These are phyloP conservation scores for Periconia digitata DNA, from an alignment of 2,329 filamentous ascomycete species.

Conservation along the genomic window DNA sequence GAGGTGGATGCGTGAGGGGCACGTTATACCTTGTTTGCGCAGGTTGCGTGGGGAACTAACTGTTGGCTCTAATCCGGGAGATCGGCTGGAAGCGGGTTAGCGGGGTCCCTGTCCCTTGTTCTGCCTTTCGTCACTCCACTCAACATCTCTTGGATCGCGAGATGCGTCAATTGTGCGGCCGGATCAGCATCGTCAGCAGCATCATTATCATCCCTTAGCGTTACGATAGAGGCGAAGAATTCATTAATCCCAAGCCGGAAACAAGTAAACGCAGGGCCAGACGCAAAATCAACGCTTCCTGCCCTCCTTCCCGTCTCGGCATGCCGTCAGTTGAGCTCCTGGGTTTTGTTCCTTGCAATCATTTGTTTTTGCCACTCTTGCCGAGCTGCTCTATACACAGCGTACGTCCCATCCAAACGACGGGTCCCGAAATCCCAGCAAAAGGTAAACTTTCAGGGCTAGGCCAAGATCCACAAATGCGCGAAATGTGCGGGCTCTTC, in stretches of 20 bases:
- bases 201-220: too few species aligned
- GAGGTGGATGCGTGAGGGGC: not conserved
- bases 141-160: not conserved
- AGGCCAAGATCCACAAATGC: not conserved
- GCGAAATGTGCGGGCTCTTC: not conserved
- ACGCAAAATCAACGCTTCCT: too few species aligned
- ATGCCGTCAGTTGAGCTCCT: not conserved
- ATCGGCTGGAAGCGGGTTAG: not conserved
- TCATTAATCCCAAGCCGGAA: too few species aligned
- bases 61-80: not conserved
- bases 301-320: not conserved
- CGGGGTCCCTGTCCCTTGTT: not conserved
- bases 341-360: not conserved
- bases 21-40: not conserved
- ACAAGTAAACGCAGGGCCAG: not conserved
- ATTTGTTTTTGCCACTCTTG: not conserved
- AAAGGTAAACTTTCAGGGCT: too few species aligned
- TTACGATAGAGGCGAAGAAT: too few species aligned
- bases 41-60: constrained; percentile 1
- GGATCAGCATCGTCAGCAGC: not conserved
- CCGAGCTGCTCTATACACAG: too few species aligned
- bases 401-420: too few species aligned
- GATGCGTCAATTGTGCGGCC: not conserved
- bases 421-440: not conserved
- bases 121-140: not conserved